Conservation (phyloP, 1,284 basidiomycete genomes). For the Leccinum griseonigrum region DNA sequence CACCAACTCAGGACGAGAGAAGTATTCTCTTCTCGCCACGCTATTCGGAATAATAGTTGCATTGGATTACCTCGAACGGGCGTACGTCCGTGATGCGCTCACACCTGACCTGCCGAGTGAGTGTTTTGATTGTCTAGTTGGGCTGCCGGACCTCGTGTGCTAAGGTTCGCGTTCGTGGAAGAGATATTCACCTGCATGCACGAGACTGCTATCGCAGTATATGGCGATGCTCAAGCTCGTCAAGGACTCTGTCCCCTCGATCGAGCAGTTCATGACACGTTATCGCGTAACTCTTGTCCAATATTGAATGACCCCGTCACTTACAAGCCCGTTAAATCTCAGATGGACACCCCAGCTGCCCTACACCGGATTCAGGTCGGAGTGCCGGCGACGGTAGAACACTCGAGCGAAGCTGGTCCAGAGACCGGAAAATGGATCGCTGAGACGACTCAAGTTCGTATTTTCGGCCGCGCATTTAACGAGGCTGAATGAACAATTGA, state of each 20-base stretch:
- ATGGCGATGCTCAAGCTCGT: constrained; percentile 97
- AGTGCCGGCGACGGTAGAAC: constrained; percentile 95
- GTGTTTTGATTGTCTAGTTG: constrained; percentile 32
- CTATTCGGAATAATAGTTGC: constrained; percentile 90
- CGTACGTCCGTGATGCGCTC: constrained; percentile 92
- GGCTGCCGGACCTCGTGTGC: background rate
- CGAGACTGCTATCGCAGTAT: constrained; percentile 89
- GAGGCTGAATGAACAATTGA: background rate
- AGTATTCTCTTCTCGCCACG: constrained; percentile 85
- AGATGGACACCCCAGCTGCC: constrained; percentile 97
- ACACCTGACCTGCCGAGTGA: constrained; percentile 86
- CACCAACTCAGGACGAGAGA: constrained; percentile 88
- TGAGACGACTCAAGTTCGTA: constrained; percentile 88
- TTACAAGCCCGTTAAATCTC: background rate
- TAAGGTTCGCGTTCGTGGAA: constrained; percentile 31
- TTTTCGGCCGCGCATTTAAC: background rate
- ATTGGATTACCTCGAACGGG: constrained; percentile 92
- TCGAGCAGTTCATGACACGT: constrained; percentile 89
- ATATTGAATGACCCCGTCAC: background rate
- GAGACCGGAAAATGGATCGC: constrained; percentile 98
- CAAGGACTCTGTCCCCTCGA: constrained; percentile 75
- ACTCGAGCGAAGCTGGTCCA: constrained; percentile 76
- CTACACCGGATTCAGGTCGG: constrained; percentile 88
- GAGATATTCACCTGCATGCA: constrained; percentile 97
- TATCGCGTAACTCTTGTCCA: constrained; percentile 59